phyloP scores from a whole-genome alignment of 768 basidiomycete species.

The Kwoniella pini region DNA sequence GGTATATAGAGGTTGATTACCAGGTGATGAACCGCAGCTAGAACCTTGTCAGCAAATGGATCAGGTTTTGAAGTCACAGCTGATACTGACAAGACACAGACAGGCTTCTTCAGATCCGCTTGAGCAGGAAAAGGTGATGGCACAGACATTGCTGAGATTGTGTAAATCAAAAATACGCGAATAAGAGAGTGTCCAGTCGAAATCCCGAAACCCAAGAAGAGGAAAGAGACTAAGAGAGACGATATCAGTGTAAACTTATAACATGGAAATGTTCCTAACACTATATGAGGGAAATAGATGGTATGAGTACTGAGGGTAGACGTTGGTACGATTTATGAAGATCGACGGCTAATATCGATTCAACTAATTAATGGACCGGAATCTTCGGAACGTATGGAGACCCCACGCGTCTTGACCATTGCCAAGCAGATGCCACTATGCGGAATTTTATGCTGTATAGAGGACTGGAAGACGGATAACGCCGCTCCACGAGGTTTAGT shows the following conservation, averaged over 20 bases:
- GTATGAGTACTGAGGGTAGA: no score
- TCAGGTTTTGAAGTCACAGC: not conserved
- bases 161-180: not conserved
- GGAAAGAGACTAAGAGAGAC: no score
- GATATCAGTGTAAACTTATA: no score
- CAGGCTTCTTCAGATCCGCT: conserved; percentile 33
- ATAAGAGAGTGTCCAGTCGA: not conserved
- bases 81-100: conserved; percentile 51
- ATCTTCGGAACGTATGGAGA: not conserved
- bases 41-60: not conserved
- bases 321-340: no score
- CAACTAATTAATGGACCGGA: no score
- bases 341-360: no score
- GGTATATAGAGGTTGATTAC: conserved; percentile 64
- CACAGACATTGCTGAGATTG: conserved; percentile 1
- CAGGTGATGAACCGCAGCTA: conserved; percentile 71
- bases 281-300: no score
- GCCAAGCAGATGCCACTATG: not conserved
- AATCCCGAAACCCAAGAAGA: no score
- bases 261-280: no score
- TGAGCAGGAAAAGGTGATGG: conserved; percentile 30
- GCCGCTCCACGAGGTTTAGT: not conserved
- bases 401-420: not conserved
- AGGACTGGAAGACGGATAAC: not conserved
- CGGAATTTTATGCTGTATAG: not conserved